These are phyloP conservation scores for Suhomyces sp. DNA, from an alignment of 805 yeast genomes.

Conservation along the genomic window DNA sequence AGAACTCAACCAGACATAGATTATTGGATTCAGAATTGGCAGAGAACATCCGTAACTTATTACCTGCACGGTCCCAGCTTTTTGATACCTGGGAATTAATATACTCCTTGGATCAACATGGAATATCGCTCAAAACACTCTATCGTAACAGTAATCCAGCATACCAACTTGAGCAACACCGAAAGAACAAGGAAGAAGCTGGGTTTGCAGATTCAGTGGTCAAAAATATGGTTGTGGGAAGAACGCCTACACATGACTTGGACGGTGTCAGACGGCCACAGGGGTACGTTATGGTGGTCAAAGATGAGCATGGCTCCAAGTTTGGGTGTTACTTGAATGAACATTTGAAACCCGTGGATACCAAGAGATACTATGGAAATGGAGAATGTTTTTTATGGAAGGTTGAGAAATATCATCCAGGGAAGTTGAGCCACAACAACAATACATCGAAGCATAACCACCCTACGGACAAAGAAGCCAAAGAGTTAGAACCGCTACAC, in stretches of 20 bases:
- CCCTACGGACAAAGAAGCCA: too few relatives aligned
- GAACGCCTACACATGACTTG: slow-evolving; percentile 8
- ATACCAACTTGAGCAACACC: slow-evolving; percentile 25
- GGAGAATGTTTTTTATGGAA: slow-evolving; percentile 96
- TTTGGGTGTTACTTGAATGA: slow-evolving; percentile 86
- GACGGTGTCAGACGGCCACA: slow-evolving; percentile 33
- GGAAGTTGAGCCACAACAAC: slow-evolving; percentile 10
- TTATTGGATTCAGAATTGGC: slow-evolving; percentile 66
- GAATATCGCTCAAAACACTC: slow-evolving; percentile 79
- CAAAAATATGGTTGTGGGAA: slow-evolving; percentile 23
- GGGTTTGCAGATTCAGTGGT: slow-evolving; percentile 41
- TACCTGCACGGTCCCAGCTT: slow-evolving; percentile 80
- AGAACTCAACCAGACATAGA: slow-evolving; percentile 52
- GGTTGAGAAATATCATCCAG: slow-evolving; percentile 44
- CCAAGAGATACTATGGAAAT: slow-evolving; percentile 80
- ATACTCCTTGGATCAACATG: slow-evolving; percentile 90
- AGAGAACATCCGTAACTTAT: slow-evolving; percentile 64
- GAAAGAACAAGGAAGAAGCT: slow-evolving; percentile 18
- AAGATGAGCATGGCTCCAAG: slow-evolving; percentile 59
- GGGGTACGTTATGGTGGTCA: slow-evolving; percentile 75
- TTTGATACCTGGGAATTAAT: slow-evolving; percentile 73
- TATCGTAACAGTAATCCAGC: slow-evolving; percentile 57
- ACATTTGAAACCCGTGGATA: slow-evolving; percentile 66
- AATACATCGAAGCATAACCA: too few relatives aligned
- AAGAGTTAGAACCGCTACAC: background rate